Evolutionary conservation across 257 asterid genomes (phyloP), one percentile per base, ranked within the genome.

Genomic region (Solanum chiquidenum): DNA sequence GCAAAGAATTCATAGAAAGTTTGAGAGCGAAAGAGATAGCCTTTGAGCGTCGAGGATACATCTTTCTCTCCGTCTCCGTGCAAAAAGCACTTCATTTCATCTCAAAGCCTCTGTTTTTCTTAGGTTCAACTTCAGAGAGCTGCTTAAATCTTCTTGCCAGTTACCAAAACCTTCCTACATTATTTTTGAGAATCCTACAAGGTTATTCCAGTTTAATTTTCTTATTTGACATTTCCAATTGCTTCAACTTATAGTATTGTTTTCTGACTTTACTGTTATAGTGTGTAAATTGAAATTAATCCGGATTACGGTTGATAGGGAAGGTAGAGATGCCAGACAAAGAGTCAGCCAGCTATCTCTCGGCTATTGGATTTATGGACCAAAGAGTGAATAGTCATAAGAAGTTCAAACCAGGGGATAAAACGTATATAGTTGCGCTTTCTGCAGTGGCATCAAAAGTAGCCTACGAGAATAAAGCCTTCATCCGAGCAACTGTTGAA

Each of bases 371-470:
- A 72, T 88, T 77, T 88, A n/a, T 95, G 4, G 98, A 95, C 79
- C 62, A 35, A 2, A 92, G 98, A 89, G 91, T 91, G 87, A 93
- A 93, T 55, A 86, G 92, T 93, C 95, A 91, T 91, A 90, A 88
- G 86, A 92, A 88, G 74, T 90, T 93, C 16, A 79, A 82, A 86
- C 95, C 93, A 6, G 92, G 88, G 69, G 90, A 84, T 84, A 83
- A 62, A 44, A 91, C 90, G 89, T 94, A 95, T 58, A 86, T 91
- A 14, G 89, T 91, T 12, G 58, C 90, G 29, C 91, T 95, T 12
- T 91, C 89, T 23, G 96, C 93, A 4, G 85, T 93, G 94, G 97
- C 98, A 23, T 95, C 97, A 11, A 95, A 95, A 90, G 12, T 94
- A 88, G 93, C 97, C 68, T 95, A 94, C 35, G 98, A 95, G 89